These are phyloP conservation scores for Gossypium schwendimanii DNA, from an alignment of 441 rosid genomes.

Conservation along the genomic window DNA sequence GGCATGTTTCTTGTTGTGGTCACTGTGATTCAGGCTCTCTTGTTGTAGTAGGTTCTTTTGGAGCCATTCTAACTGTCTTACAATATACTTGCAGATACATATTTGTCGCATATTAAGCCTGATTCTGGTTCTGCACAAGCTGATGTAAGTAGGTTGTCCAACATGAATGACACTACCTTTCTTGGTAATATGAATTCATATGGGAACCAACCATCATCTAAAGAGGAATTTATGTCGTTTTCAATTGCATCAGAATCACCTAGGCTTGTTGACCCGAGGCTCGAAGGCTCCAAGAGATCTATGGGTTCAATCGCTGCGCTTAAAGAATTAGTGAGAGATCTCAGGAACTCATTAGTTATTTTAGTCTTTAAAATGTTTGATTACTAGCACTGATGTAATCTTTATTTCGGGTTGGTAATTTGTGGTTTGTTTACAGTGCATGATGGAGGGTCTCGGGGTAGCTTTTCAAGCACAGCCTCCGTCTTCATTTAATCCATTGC, in stretches of 20 bases:
- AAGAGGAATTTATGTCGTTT: constrained; percentile 50
- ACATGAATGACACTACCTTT: constrained; percentile 44
- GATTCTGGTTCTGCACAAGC: constrained; percentile 52
- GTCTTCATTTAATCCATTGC: constrained; percentile 44
- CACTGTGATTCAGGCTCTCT: background rate
- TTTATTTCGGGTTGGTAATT: constrained; percentile 18
- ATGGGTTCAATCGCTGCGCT: constrained; percentile 64
- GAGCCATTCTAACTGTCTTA: constrained; percentile 12
- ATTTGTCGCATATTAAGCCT: constrained; percentile 42
- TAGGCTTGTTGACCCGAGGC: constrained; percentile 52
- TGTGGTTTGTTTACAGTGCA: constrained; percentile 50
- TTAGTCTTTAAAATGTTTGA: background rate
- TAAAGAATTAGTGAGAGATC: constrained; percentile 78
- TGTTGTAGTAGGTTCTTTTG: background rate
- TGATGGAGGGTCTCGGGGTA: constrained; percentile 68
- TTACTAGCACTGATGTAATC: background rate
- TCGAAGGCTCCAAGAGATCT: constrained; percentile 57
- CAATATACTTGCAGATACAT: constrained; percentile 43
- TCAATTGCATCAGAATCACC: constrained; percentile 51
- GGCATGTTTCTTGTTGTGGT: background rate
- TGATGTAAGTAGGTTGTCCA: constrained; percentile 49
- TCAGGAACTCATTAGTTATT: constrained; percentile 8
- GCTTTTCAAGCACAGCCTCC: constrained; percentile 59
- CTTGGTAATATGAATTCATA: constrained; percentile 40
- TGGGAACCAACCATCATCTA: constrained; percentile 44